Evolutionary conservation across 176 grass and related monocot genomes (phyloP), one percentile per base, ranked within the genome.

Genomic region (Rhynchospora pubera): DNA sequence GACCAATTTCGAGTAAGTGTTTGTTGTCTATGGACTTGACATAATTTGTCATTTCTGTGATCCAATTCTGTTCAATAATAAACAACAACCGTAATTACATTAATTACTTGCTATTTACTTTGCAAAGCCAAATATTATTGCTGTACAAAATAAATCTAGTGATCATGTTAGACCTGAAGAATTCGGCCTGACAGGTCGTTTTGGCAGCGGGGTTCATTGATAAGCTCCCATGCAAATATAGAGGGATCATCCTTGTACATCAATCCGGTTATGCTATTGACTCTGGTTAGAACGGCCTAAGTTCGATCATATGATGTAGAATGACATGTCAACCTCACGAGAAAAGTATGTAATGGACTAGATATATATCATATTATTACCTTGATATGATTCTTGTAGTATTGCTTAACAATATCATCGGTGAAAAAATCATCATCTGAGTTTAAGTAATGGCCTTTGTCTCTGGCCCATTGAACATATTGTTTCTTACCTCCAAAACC

Each of bases 141-240:
- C 28, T 7, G 71, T 65, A 57, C 23, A 62, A 24, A 42, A 71
- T 21, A 50, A 9, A 71, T 16, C 7, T 61, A 15, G 8, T 51
- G 66, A 57, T n/a, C 14, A 53, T 45, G n/a, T 64, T 50, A 28
- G 5, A 94, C 92, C 89, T 91, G 84, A 51, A 97, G 7, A 2
- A 90, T 85, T 47, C 77, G 81, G 3, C 90, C 90, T 4, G 94
- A 89, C 48, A 94, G 86, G 79, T 97, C 94, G 16, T 78, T 91
- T 72, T 87, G 84, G 84, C 86, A 87, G 45, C 94, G 89, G 26
- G 87, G 82, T 67, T 97, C 94, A 55, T 97, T 93, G 73, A 92
- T 92, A 30, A 97, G 91, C 78, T 97, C 94, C 94, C 94, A 97
- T 18, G 91, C 86, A 63, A 97, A 92, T 84, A 94, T 92, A 42